Conservation (phyloP, 2,329 filamentous ascomycete genomes). For the Nemania sp. region DNA sequence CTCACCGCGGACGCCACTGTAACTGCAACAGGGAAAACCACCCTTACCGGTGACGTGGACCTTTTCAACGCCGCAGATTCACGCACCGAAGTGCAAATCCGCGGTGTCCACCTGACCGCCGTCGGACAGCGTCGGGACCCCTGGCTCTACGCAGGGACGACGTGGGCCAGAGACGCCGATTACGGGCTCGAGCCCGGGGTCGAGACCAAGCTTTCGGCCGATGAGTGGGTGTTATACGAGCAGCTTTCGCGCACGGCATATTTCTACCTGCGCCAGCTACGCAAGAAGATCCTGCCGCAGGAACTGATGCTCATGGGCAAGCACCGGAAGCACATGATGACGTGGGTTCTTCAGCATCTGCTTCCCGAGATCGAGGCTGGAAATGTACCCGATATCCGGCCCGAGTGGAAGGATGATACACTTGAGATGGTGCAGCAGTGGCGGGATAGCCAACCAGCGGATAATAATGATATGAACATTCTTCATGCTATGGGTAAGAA, state of each 20-base stretch:
- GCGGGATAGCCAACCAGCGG: background rate
- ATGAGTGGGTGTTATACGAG: background rate
- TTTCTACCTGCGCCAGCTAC: slow-evolving; percentile 9
- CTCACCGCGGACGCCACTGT: background rate
- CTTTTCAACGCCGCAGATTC: slow-evolving; percentile 14
- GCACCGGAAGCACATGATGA: slow-evolving; percentile 5
- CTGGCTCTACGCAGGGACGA: background rate
- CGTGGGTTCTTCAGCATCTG: slow-evolving; percentile 3
- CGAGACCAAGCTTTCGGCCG: background rate
- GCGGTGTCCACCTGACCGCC: slow-evolving; percentile 1
- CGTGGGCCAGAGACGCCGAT: background rate
- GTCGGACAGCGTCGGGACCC: background rate
- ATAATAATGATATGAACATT: slow-evolving; percentile 1
- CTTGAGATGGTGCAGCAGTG: slow-evolving; percentile 3
- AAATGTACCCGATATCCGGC: background rate
- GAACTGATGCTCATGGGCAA: background rate
- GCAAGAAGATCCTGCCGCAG: background rate
- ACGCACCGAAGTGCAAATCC: slow-evolving; percentile 19
- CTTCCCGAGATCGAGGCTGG: background rate
- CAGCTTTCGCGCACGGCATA: background rate
- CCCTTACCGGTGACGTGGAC: background rate
- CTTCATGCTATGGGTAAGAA: background rate
- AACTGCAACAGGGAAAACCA: background rate
- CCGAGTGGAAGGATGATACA: slow-evolving; percentile 7
- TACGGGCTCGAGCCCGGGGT: background rate